phyloP scores from a whole-genome alignment of 495 filamentous ascomycete species.

The Hypoxylon cercidicola region DNA sequence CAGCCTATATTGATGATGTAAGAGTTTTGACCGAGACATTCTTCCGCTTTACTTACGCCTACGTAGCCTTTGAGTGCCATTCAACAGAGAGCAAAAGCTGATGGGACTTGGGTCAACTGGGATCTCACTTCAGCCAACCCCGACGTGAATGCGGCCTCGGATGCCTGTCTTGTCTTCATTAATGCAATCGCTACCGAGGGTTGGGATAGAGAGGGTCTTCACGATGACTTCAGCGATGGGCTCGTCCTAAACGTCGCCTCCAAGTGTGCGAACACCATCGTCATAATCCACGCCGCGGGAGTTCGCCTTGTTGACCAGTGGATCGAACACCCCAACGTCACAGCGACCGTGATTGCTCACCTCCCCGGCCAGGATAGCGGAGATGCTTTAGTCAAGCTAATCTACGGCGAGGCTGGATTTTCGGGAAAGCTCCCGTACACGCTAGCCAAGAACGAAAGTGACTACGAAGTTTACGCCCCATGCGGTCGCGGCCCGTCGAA shows the following conservation, averaged over 20 bases:
- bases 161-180: constrained; percentile 75
- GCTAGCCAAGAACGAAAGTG: constrained; percentile 68
- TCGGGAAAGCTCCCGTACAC: constrained; percentile 78
- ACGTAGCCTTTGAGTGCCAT: constrained; percentile 70
- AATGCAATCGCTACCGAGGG: constrained; percentile 70
- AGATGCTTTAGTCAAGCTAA: constrained; percentile 63
- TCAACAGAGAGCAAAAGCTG: constrained; percentile 59
- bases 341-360: constrained; percentile 68
- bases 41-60: constrained; percentile 8
- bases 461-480: constrained; percentile 62
- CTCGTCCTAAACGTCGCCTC: constrained; percentile 66
- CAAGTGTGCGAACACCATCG: constrained; percentile 69
- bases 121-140: constrained; percentile 54
- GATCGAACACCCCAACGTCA: constrained; percentile 70
- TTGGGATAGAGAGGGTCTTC: constrained; percentile 54
- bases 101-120: constrained; percentile 65
- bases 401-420: constrained; percentile 68
- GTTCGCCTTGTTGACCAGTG: constrained; percentile 68
- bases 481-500: constrained; percentile 51
- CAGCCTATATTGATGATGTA: constrained; percentile 56
- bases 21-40: background rate
- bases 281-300: constrained; percentile 69
- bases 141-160: constrained; percentile 59
- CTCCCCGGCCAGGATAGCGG: constrained; percentile 71
- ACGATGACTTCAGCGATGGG: constrained; percentile 64